Evolutionary conservation across 345 rosid genomes (phyloP), one percentile per base, ranked within the genome.

Genomic region (Cardamine chenopodiifolia): DNA sequence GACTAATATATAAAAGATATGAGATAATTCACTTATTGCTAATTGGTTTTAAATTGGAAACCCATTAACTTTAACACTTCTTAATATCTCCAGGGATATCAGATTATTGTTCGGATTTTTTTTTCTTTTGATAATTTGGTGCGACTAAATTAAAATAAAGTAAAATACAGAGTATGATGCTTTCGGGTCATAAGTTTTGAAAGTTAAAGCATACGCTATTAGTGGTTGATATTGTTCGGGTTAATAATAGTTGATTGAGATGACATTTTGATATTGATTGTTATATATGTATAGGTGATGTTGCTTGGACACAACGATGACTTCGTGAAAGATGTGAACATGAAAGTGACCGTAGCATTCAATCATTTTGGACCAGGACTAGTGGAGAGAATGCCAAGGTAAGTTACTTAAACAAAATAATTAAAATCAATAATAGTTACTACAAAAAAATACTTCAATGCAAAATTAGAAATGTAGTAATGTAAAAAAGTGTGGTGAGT

Each of bases 321-420:
- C 29, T 94, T 81, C 67, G 82, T 83, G 1, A 80, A 87, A 12
- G 98, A 92, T 75, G 90, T 88, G 76, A 81, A 66, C 7, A 95
- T 95, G 97, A 88, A 87, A 77, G 97, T 90, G 34, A 92, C 97
- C 34, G 72, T 95, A 25, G 93, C 86, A 11, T 92, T 88, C 82
- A 92, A 92, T 80, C 90, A 82, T 65, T 95, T 92, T 50, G 97
- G 97, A 13, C 81, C 82, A 62, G 96, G 99, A 66, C 88, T 94
- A 14, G 86, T 87, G 52, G 93, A 94, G 81, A 86, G 98, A 82
- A 90, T 94, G 96, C 97, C 98, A 22, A 87, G 97, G 97, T 90
- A 77, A 62, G 19, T 19, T 26, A 3, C 18, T 20, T 44, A 6
- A 1, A 14, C 26, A 14, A 42, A 42, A 14, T 5, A 42, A 13